phyloP scores from a whole-genome alignment of 106 monocot genomes.

The Agapanthus africanus region DNA sequence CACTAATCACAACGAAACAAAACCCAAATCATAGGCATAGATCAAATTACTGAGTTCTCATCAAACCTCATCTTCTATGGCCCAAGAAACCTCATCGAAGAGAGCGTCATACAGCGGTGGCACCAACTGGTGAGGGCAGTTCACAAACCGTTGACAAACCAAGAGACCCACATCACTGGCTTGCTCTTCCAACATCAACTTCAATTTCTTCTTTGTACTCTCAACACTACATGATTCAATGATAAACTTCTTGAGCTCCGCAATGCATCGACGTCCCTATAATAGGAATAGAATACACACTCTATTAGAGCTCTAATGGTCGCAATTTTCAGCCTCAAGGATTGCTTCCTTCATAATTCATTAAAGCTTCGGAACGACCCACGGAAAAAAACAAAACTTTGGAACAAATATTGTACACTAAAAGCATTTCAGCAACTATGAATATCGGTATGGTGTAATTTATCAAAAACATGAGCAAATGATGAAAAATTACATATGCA shows the following conservation, averaged over 20 bases:
- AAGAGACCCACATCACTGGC: slow-evolving; percentile 47
- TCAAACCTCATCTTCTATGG: slow-evolving; percentile 83
- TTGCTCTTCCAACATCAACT: slow-evolving; percentile 29
- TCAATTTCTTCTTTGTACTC: slow-evolving; percentile 34
- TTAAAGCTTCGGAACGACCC: too few species aligned
- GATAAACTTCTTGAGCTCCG: slow-evolving; percentile 49
- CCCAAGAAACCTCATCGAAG: slow-evolving; percentile 84
- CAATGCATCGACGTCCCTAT: slow-evolving; percentile 51
- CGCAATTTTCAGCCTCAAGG: too few species aligned
- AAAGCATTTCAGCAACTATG: neutral
- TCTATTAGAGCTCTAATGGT: too few species aligned
- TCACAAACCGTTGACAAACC: slow-evolving; percentile 65
- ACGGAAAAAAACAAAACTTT: neutral
- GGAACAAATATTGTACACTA: neutral
- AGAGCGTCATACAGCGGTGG: slow-evolving; percentile 59
- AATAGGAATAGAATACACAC: neutral
- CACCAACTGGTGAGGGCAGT: slow-evolving; percentile 64
- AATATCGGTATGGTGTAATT: neutral
- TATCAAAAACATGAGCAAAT: neutral
- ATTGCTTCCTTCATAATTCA: too few species aligned
- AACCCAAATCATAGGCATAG: neutral
- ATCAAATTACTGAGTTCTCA: slow-evolving; percentile 28
- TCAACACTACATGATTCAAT: slow-evolving; percentile 39
- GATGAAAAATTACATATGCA: too few species aligned
- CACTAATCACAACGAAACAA: neutral